A percentile compares a stretch with the other conserved stretches of the same genome.
Conservation (phyloP, 768 basidiomycete genomes). For the Psilocybe cubensis region DNA sequence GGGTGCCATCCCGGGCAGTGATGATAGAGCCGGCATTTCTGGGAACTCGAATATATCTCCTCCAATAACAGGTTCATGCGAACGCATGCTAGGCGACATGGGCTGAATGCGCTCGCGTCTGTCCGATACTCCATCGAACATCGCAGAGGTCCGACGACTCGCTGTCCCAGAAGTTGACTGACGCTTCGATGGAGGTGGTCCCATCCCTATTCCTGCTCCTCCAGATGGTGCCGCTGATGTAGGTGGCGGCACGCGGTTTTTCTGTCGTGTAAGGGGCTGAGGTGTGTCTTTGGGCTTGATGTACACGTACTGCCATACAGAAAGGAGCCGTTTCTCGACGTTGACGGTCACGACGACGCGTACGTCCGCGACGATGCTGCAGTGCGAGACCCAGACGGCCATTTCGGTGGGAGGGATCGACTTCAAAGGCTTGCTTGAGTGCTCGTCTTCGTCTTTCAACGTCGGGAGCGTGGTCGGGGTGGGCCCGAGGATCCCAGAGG, state of each 20-base stretch:
- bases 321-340: slow-evolving; percentile 51
- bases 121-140: slow-evolving; percentile 34
- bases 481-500: slow-evolving; percentile 60
- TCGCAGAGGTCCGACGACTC: slow-evolving; percentile 42
- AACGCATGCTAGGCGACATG: slow-evolving; percentile 37
- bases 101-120: slow-evolving; percentile 37
- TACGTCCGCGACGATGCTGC: slow-evolving; percentile 49
- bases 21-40: slow-evolving; percentile 46
- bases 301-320: slow-evolving; percentile 77
- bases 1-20: slow-evolving; percentile 57
- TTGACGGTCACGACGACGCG: slow-evolving; percentile 64
- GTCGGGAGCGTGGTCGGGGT: slow-evolving; percentile 33
- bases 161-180: slow-evolving; percentile 39
- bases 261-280: slow-evolving; percentile 34
- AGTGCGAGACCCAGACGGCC: slow-evolving; percentile 62
- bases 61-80: slow-evolving; percentile 37
- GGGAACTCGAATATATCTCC: slow-evolving; percentile 39
- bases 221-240: too few relatives aligned
- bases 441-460: slow-evolving; percentile 60
- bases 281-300: slow-evolving; percentile 62
- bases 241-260: background rate
- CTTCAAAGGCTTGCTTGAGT: slow-evolving; percentile 50
- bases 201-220: too few relatives aligned
- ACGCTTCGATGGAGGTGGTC: slow-evolving; percentile 37
- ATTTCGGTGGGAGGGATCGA: slow-evolving; percentile 67